Percentiles rank a stretch among this genome's conserved stretches.
phyloP scores from a whole-genome alignment of 768 basidiomycete genomes.

The Boletus pseudo-olivaceus region DNA sequence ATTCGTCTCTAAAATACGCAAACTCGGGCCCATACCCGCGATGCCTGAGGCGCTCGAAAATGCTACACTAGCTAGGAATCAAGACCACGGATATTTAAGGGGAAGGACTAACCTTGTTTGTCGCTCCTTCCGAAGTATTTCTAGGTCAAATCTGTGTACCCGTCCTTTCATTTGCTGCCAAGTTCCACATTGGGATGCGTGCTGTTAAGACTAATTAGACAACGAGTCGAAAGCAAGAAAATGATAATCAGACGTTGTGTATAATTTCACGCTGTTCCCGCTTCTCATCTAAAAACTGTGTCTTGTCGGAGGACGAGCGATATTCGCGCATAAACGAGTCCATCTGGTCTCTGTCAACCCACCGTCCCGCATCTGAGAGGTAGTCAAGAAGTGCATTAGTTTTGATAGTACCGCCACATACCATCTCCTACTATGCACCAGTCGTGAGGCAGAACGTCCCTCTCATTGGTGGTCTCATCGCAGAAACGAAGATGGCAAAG shows the following conservation, averaged over 20 bases:
- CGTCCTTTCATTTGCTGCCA: slow-evolving; percentile 14
- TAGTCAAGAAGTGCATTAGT: background rate
- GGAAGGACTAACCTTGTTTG: slow-evolving; percentile 2
- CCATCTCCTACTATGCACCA: background rate
- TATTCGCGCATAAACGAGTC: slow-evolving; percentile 4
- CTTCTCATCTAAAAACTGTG: slow-evolving; percentile 1
- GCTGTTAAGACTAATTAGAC: background rate
- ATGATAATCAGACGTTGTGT: background rate
- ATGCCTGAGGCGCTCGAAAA: slow-evolving; percentile 14
- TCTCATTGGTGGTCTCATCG: background rate
- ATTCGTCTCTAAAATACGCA: background rate
- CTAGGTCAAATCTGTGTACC: slow-evolving; percentile 9
- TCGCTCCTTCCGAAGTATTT: slow-evolving; percentile 7
- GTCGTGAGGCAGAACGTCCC: slow-evolving; percentile 1
- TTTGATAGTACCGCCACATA: slow-evolving; percentile 1
- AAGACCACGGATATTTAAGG: background rate
- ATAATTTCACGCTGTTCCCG: background rate
- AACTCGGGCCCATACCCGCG: slow-evolving; percentile 14
- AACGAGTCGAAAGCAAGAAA: background rate
- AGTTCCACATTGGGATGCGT: slow-evolving; percentile 3
- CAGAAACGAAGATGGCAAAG: background rate
- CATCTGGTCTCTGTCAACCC: slow-evolving; percentile 15
- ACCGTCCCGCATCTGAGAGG: background rate
- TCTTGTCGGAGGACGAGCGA: background rate
- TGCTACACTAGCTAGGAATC: slow-evolving; percentile 5